Conservation (phyloP, 2,329 filamentous ascomycete species). For the Phoma sp. region DNA sequence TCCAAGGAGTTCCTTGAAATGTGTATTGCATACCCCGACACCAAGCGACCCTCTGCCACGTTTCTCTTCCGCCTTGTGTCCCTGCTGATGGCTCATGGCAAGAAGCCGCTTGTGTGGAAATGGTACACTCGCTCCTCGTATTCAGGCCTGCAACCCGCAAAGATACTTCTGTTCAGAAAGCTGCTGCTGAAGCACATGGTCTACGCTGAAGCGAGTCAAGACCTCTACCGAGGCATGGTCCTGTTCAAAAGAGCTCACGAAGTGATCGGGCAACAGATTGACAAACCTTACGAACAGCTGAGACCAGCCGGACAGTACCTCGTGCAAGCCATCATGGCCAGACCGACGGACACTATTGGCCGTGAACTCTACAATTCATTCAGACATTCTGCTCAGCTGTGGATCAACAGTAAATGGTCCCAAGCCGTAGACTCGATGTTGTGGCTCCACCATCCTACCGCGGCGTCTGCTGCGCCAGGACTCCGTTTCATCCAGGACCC, state of each 20-base stretch:
- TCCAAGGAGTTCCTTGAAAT: conserved; percentile 37
- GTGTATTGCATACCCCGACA: conserved; percentile 14
- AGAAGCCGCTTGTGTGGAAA: conserved; percentile 34
- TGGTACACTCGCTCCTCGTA: conserved; percentile 30
- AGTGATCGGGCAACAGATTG: conserved; percentile 20
- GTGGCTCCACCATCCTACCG: conserved; percentile 39
- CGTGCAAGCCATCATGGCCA: conserved; percentile 32
- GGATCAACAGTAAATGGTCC: conserved; percentile 31
- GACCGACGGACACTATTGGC: conserved; percentile 8
- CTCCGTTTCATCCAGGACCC: conserved; percentile 35
- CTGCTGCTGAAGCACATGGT: conserved; percentile 36
- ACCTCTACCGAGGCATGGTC: conserved; percentile 26
- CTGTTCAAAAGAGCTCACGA: conserved; percentile 35
- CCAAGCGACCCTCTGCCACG: conserved; percentile 1
- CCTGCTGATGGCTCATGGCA: conserved; percentile 31
- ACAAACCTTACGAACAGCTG: conserved; percentile 18
- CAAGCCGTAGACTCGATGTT: conserved; percentile 35
- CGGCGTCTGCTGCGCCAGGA: conserved; percentile 25
- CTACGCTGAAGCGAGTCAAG: conserved; percentile 13
- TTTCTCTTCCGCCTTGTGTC: conserved; percentile 31
- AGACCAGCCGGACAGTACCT: conserved; percentile 34
- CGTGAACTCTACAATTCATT: conserved; percentile 36
- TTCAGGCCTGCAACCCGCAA: conserved; percentile 1
- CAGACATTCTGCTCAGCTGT: conserved; percentile 24
- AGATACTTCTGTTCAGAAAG: conserved; percentile 31